A percentile compares a stretch with the other conserved stretches of the same genome.
Evolutionary conservation across 768 basidiomycete species (phyloP).

Genomic region (Naganishia antarctica): DNA sequence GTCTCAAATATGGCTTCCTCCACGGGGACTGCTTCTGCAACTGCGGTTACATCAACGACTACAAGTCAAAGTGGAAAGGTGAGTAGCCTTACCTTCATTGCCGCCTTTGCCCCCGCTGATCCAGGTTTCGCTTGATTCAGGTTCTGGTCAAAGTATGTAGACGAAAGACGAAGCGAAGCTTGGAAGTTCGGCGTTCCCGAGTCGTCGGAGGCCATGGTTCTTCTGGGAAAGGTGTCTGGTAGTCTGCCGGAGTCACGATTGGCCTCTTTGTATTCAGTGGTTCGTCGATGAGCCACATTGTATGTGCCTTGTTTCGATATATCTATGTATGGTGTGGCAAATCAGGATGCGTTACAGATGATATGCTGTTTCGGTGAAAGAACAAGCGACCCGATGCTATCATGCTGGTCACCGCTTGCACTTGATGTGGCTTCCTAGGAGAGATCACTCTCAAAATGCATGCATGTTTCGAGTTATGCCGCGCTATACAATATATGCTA

Average conservation of each 20-base stretch:
- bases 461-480: too few relatives aligned
- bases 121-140: not conserved
- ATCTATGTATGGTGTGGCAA: not conserved
- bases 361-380: not conserved
- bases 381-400: too few relatives aligned
- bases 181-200: conserved; percentile 4
- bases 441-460: too few relatives aligned
- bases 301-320: not conserved
- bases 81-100: not conserved
- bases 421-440: too few relatives aligned
- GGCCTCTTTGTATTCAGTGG: not conserved
- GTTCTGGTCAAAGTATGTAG: conserved; percentile 11
- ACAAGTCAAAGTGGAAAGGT: conserved; percentile 16
- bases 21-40: conserved; percentile 5
- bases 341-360: too few relatives aligned
- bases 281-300: not conserved
- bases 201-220: conserved; percentile 15
- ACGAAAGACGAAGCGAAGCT: conserved; percentile 13
- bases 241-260: not conserved
- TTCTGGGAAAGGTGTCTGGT: conserved; percentile 8
- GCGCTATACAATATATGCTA: conserved; percentile 2
- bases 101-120: not conserved
- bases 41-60: conserved; percentile 5
- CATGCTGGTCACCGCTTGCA: too few relatives aligned
- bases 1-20: not conserved